Percentiles rank a stretch among this genome's conserved stretches.
These are phyloP conservation scores for Oryza coarctata DNA, from an alignment of 176 grass and related monocot genomes.

Conservation along the genomic window DNA sequence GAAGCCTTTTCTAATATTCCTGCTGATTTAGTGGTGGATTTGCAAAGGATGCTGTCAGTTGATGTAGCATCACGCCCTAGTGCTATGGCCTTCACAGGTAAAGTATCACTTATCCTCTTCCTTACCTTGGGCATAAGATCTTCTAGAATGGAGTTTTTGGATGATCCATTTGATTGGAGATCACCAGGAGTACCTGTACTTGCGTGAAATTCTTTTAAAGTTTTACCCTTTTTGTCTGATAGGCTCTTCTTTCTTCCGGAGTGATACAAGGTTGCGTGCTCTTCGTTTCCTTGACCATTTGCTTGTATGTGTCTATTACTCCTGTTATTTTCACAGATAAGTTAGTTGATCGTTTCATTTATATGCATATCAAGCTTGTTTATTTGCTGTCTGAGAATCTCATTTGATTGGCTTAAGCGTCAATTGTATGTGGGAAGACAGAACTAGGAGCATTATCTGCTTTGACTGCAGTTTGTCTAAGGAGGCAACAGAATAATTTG, in stretches of 20 bases:
- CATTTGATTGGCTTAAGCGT: constrained; percentile 16
- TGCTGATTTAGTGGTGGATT: constrained; percentile 65
- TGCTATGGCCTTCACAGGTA: constrained; percentile 91
- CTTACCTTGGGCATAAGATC: not conserved
- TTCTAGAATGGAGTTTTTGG: constrained; percentile 15
- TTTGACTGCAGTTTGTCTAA: constrained; percentile 25
- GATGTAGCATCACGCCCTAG: constrained; percentile 76
- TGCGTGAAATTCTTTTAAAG: constrained; percentile 21
- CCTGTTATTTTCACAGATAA: not conserved
- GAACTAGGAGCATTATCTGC: constrained; percentile 7
- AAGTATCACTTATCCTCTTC: constrained; percentile 20
- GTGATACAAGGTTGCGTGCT: constrained; percentile 94
- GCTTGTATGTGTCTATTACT: constrained; percentile 66
- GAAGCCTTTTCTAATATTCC: constrained; percentile 87
- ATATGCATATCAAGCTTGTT: constrained; percentile 8
- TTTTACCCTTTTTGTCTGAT: constrained; percentile 19
- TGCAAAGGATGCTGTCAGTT: constrained; percentile 90
- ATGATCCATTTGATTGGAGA: not conserved
- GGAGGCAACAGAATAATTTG: constrained; percentile 8
- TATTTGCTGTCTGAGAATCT: constrained; percentile 29
- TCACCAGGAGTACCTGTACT: not conserved
- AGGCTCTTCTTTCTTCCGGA: constrained; percentile 97
- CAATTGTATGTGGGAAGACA: not conserved
- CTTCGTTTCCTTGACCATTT: constrained; percentile 99
- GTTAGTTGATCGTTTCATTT: not conserved